Evolutionary conservation across 164 flowering plant species (phyloP).

Genomic region (Magnolia sinica): DNA sequence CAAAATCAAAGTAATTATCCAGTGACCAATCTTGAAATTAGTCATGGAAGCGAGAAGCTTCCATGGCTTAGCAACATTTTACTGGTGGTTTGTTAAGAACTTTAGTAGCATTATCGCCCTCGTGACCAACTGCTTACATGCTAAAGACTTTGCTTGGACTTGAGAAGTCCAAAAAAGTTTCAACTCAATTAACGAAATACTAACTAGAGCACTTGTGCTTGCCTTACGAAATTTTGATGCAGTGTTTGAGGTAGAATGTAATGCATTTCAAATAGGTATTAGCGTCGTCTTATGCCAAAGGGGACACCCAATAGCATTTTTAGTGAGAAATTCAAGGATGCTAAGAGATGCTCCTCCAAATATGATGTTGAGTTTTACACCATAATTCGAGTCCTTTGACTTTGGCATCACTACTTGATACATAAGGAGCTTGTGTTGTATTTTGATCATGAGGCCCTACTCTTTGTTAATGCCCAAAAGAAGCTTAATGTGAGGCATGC

Average conservation of each 20-base stretch:
- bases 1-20: not conserved
- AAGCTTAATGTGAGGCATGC: not conserved
- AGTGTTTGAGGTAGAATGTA: not conserved
- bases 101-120: conserved; percentile 1
- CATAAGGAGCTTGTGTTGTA: not conserved
- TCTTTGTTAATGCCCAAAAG: not conserved
- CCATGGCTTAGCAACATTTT: not conserved
- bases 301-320: not conserved
- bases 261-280: not conserved
- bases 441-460: not conserved
- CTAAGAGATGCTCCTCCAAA: not conserved
- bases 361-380: not conserved
- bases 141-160: not conserved
- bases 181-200: not conserved
- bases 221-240: not conserved
- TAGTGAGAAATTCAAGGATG: conserved; percentile 5
- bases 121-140: not conserved
- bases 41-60: not conserved
- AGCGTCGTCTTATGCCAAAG: not conserved
- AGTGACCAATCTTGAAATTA: not conserved
- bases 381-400: not conserved
- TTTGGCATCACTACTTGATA: not conserved
- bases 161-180: not conserved
- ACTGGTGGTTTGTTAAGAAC: not conserved
- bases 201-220: not conserved